Conservation (phyloP, 129 eudicot genomes). For the Saussurea involucrata region DNA sequence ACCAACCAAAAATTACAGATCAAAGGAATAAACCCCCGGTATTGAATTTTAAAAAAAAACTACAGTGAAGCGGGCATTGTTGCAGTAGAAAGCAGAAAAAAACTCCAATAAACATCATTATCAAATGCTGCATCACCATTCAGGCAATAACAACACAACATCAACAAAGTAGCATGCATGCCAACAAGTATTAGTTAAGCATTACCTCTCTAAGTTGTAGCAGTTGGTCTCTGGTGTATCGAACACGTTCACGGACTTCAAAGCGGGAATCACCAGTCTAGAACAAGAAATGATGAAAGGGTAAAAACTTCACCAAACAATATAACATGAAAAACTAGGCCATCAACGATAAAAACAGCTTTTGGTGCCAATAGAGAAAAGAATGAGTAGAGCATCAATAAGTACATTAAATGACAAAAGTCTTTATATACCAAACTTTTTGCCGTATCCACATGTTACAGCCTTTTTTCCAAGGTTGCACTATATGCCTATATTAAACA, state of each 20-base stretch:
- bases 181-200: background rate
- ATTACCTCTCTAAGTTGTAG: slow-evolving; percentile 69
- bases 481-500: background rate
- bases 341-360: background rate
- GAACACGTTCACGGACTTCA: slow-evolving; percentile 62
- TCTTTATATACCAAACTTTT: background rate
- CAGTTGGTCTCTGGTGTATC: slow-evolving; percentile 59
- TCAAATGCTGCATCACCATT: background rate
- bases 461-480: background rate
- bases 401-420: background rate
- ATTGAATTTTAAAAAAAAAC: background rate
- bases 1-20: background rate
- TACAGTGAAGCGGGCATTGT: background rate
- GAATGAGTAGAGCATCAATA: background rate
- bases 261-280: slow-evolving; percentile 70
- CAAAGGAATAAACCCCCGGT: background rate
- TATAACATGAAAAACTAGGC: background rate
- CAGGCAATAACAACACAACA: background rate
- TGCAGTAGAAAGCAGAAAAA: background rate
- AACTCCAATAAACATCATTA: background rate
- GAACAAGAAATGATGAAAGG: background rate
- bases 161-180: background rate
- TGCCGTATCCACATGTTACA: background rate
- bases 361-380: background rate
- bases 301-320: background rate